These are phyloP conservation scores for Didymellaceae sp. DNA, from an alignment of 2,329 filamentous ascomycete genomes.

Conservation along the genomic window DNA sequence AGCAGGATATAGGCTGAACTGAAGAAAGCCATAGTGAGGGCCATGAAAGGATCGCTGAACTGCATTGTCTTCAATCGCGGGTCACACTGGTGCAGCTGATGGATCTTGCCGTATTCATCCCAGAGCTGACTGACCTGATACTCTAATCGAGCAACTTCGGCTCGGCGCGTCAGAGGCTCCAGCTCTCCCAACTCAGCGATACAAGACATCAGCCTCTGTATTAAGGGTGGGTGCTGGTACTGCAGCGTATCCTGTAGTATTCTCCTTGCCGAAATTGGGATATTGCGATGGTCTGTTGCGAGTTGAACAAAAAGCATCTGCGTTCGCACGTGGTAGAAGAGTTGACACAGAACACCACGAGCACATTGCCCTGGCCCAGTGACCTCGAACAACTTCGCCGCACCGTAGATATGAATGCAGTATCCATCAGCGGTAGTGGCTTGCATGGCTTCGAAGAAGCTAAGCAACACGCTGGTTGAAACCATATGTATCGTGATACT, in stretches of 20 bases:
- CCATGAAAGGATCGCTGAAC: slow-evolving; percentile 2
- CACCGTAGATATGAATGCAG: slow-evolving; percentile 39
- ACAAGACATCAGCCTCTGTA: slow-evolving; percentile 35
- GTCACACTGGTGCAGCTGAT: too few relatives aligned
- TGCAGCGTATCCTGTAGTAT: slow-evolving; percentile 30
- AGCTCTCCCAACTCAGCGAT: slow-evolving; percentile 26
- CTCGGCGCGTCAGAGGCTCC: too few relatives aligned
- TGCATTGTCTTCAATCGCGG: too few relatives aligned
- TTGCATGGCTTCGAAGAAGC: slow-evolving; percentile 43
- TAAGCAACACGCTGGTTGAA: slow-evolving; percentile 40
- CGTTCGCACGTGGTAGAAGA: slow-evolving; percentile 41
- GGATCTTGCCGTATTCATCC: not conserved
- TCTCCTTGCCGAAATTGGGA: slow-evolving; percentile 15
- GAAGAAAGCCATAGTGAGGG: slow-evolving; percentile 7
- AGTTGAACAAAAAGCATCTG: slow-evolving; percentile 35
- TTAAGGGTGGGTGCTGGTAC: slow-evolving; percentile 31
- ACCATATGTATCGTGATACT: slow-evolving; percentile 40
- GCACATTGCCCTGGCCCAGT: slow-evolving; percentile 35
- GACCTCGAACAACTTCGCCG: slow-evolving; percentile 36
- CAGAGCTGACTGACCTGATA: slow-evolving; percentile 1
- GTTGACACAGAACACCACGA: slow-evolving; percentile 37
- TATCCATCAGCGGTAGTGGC: slow-evolving; percentile 38
- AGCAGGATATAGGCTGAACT: not conserved
- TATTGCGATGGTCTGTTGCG: slow-evolving; percentile 10
- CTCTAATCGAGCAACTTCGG: not conserved